phyloP scores from a whole-genome alignment of 345 rosid species.

The Noccaea caerulescens region DNA sequence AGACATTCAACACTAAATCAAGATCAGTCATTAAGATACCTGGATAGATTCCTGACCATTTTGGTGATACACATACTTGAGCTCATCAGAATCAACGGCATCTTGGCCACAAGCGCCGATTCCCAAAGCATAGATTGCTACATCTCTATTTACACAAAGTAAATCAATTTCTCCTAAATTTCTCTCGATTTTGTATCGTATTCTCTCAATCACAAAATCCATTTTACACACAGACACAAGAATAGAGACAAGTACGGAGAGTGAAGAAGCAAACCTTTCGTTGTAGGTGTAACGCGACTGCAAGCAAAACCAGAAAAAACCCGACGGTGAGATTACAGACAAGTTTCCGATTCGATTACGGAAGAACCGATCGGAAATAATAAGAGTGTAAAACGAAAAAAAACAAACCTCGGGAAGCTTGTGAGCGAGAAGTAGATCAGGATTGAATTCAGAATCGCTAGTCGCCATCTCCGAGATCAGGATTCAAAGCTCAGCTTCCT shows the following conservation, averaged over 20 bases:
- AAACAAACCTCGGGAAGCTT: slow-evolving; percentile 67
- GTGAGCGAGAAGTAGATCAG: slow-evolving; percentile 60
- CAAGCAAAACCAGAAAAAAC: slow-evolving; percentile 7
- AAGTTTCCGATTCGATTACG: slow-evolving; percentile 13
- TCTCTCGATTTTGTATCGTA: too few relatives aligned
- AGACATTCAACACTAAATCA: background rate
- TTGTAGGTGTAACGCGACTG: slow-evolving; percentile 58
- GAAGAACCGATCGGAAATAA: background rate
- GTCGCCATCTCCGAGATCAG: slow-evolving; percentile 48
- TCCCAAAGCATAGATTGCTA: slow-evolving; percentile 79
- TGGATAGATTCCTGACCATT: slow-evolving; percentile 66
- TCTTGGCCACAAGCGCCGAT: slow-evolving; percentile 79
- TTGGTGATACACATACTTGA: slow-evolving; percentile 74
- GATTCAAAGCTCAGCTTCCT: slow-evolving; percentile 23
- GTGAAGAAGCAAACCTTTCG: slow-evolving; percentile 58
- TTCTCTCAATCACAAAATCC: too few relatives aligned
- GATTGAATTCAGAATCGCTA: slow-evolving; percentile 49
- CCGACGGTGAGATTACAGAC: background rate
- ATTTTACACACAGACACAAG: background rate
- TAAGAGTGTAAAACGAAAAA: background rate
- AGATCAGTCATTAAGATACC: slow-evolving; percentile 48
- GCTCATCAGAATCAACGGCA: slow-evolving; percentile 72
- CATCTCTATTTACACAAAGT: slow-evolving; percentile 57
- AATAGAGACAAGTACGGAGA: background rate
- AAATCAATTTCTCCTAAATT: background rate